Percentiles rank a stretch among this genome's conserved stretches.
Evolutionary conservation across 805 yeast genomes (phyloP).

Genomic region (Wickerhamomyces tratensis): DNA sequence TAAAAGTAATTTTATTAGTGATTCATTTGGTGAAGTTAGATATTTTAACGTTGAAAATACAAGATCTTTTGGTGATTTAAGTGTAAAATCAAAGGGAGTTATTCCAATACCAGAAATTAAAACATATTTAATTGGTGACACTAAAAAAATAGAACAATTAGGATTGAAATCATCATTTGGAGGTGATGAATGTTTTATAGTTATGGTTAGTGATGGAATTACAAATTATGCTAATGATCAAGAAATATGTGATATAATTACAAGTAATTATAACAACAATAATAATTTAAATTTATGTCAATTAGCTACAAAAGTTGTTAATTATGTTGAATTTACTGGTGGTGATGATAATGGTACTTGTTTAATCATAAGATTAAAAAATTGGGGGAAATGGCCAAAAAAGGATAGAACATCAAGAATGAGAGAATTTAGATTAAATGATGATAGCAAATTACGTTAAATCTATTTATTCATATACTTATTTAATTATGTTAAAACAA

Average conservation of each 20-base stretch:
- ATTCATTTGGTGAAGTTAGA: slow-evolving; percentile 88
- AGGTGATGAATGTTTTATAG: slow-evolving; percentile 82
- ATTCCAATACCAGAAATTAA: slow-evolving; percentile 87
- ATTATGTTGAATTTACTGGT: slow-evolving; percentile 77
- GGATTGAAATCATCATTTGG: slow-evolving; percentile 26
- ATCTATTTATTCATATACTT: not conserved
- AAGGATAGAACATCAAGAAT: slow-evolving; percentile 74
- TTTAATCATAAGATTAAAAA: slow-evolving; percentile 63
- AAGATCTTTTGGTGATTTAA: slow-evolving; percentile 83
- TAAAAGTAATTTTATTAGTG: slow-evolving; percentile 58
- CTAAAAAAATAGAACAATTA: slow-evolving; percentile 8
- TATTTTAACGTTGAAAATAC: slow-evolving; percentile 82
- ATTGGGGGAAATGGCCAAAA: slow-evolving; percentile 94
- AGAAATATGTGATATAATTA: slow-evolving; percentile 81
- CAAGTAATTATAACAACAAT: slow-evolving; percentile 45
- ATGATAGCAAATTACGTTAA: slow-evolving; percentile 16
- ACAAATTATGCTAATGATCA: slow-evolving; percentile 77
- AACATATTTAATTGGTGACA: slow-evolving; percentile 60
- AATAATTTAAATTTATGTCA: slow-evolving; percentile 75
- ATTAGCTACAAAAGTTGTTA: slow-evolving; percentile 78
- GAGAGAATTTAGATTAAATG: slow-evolving; percentile 61
- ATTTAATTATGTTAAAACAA: no score
- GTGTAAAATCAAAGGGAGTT: slow-evolving; percentile 75
- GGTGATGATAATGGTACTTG: slow-evolving; percentile 97
- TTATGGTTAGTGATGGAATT: slow-evolving; percentile 81